Evolutionary conservation across 2,329 filamentous ascomycete species (phyloP).

Genomic region (Trichoderma brevicompactum): DNA sequence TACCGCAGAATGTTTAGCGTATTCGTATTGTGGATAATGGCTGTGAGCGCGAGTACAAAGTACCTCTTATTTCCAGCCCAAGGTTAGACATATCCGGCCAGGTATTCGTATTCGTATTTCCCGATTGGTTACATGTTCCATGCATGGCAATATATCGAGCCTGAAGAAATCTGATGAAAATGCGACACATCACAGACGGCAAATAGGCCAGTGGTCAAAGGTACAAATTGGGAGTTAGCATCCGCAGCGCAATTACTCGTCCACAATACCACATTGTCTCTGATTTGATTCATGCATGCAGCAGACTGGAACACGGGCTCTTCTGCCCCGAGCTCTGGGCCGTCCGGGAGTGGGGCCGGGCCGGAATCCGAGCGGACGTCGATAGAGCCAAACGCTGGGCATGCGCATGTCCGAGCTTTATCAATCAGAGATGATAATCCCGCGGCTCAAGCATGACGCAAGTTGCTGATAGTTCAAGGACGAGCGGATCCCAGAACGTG

Average conservation of each 20-base stretch:
- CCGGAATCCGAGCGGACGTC: conserved; percentile 18
- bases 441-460: neutral
- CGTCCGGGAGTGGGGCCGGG: conserved; percentile 20
- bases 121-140: neutral
- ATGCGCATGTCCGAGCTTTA: neutral
- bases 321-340: conserved; percentile 8
- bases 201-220: neutral
- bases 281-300: neutral
- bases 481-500: neutral
- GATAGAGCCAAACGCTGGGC: neutral
- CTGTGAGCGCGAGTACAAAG: too few relatives aligned
- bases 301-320: neutral
- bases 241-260: neutral
- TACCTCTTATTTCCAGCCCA: too few relatives aligned
- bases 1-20: too few relatives aligned
- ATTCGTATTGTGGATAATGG: too few relatives aligned
- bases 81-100: too few relatives aligned
- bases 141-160: neutral
- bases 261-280: neutral
- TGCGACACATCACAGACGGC: conserved; percentile 3
- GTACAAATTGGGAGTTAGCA: neutral
- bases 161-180: neutral
- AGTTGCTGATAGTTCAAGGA: neutral
- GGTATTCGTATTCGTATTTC: conserved; percentile 5
- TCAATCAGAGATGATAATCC: neutral